These are phyloP conservation scores for Hyparrhenia diplandra DNA, from an alignment of 176 grass and related monocot genomes.

Conservation along the genomic window DNA sequence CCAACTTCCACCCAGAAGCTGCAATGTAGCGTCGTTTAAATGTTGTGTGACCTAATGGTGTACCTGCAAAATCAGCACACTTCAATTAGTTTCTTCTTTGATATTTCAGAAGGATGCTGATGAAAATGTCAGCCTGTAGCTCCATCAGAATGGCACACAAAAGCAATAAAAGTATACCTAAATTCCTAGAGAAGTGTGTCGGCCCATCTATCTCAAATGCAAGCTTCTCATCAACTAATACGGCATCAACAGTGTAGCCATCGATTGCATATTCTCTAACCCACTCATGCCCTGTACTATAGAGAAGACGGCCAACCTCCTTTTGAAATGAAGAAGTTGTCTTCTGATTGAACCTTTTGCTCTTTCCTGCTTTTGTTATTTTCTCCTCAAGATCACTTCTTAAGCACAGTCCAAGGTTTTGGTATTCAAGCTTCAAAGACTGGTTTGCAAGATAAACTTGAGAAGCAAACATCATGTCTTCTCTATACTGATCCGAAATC, in stretches of 20 bases:
- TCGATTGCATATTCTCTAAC: slow-evolving; percentile 69
- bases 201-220: slow-evolving; percentile 97
- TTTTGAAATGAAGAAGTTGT: slow-evolving; percentile 84
- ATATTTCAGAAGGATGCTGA: background rate
- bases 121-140: background rate
- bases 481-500: slow-evolving; percentile 75
- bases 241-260: slow-evolving; percentile 87
- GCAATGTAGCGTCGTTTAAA: slow-evolving; percentile 75
- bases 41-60: slow-evolving; percentile 79
- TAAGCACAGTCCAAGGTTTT: slow-evolving; percentile 58
- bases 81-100: slow-evolving; percentile 14
- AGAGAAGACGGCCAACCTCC: slow-evolving; percentile 72
- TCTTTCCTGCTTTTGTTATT: slow-evolving; percentile 62
- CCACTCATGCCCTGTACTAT: slow-evolving; percentile 77
- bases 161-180: slow-evolving; percentile 36
- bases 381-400: slow-evolving; percentile 71
- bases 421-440: slow-evolving; percentile 74
- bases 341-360: slow-evolving; percentile 88
- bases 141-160: background rate
- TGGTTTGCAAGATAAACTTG: slow-evolving; percentile 93
- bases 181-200: slow-evolving; percentile 89
- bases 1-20: slow-evolving; percentile 74
- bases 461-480: slow-evolving; percentile 92
- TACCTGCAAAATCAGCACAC: slow-evolving; percentile 42
- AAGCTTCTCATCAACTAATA: slow-evolving; percentile 67